Evolutionary conservation across 805 yeast species (phyloP).

Genomic region (Wickerhamiella shivajii): DNA sequence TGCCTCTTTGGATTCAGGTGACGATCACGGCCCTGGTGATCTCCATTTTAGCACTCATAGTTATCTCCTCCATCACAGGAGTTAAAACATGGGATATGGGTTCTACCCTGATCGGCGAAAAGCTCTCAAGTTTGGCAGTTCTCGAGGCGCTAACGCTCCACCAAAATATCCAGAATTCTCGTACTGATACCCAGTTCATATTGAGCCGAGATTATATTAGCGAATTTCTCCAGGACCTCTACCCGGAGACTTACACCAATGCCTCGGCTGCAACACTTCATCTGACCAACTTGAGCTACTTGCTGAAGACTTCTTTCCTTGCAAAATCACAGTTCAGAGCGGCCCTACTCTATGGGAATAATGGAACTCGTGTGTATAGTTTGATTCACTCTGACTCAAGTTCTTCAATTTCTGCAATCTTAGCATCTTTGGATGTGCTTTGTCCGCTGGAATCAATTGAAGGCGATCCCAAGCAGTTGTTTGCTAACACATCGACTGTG

Average conservation of each 20-base stretch:
- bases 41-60: slow-evolving; percentile 11
- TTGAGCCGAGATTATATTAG: too few relatives aligned
- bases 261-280: too few relatives aligned
- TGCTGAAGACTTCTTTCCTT: slow-evolving; percentile 10
- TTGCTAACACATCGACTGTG: not conserved
- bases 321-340: slow-evolving; percentile 9
- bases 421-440: slow-evolving; percentile 9
- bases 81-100: slow-evolving; percentile 11
- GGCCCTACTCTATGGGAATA: too few relatives aligned
- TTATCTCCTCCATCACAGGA: slow-evolving; percentile 11
- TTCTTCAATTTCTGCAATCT: slow-evolving; percentile 4
- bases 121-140: slow-evolving; percentile 15
- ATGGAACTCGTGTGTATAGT: too few relatives aligned
- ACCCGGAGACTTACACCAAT: slow-evolving; percentile 10
- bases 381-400: slow-evolving; percentile 6
- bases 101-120: slow-evolving; percentile 10
- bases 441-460: slow-evolving; percentile 4
- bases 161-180: slow-evolving; percentile 3
- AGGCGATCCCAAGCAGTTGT: not conserved
- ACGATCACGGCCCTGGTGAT: slow-evolving; percentile 13
- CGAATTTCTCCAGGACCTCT: slow-evolving; percentile 6
- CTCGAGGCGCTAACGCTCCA: slow-evolving; percentile 13
- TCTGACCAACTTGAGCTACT: too few relatives aligned
- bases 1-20: slow-evolving; percentile 16
- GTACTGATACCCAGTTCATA: slow-evolving; percentile 2